A percentile compares a stretch with the other conserved stretches of the same genome.
Evolutionary conservation across 768 basidiomycete genomes (phyloP).

Genomic region (Dioszegia crocea): DNA sequence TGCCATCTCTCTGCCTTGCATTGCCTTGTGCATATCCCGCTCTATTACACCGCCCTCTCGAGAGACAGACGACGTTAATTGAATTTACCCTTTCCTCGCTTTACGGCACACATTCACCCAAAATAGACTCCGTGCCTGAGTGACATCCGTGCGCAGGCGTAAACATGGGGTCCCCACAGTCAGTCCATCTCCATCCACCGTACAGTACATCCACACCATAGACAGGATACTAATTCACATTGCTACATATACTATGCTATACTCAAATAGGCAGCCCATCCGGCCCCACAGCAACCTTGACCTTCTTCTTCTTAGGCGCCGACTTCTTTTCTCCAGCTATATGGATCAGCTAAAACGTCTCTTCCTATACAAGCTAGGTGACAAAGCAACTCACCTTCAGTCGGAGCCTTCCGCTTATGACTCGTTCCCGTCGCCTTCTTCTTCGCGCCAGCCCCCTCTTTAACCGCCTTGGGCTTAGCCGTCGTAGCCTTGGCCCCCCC

Average conservation of each 20-base stretch:
- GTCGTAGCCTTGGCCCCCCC: conserved; percentile 3
- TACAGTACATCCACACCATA: not conserved
- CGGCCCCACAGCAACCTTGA: conserved; percentile 40
- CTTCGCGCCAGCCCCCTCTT: not conserved
- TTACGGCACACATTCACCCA: no score
- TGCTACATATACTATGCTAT: not conserved
- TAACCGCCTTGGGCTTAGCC: not conserved
- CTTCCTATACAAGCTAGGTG: not conserved
- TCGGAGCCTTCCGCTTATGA: conserved; percentile 27
- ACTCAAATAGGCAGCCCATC: conserved; percentile 37
- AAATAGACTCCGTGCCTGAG: no score
- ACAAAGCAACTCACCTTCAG: conserved; percentile 24
- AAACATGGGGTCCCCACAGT: no score
- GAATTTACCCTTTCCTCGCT: no score
- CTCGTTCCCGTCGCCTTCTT: conserved; percentile 16
- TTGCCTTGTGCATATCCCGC: no score
- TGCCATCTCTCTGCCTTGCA: no score
- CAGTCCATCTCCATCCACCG: not conserved
- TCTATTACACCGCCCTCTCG: no score
- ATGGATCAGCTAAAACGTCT: conserved; percentile 13
- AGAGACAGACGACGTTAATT: no score
- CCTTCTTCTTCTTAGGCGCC: conserved; percentile 36
- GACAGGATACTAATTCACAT: not conserved
- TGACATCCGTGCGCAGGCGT: no score
- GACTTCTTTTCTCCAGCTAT: conserved; percentile 23